A percentile compares a stretch with the other conserved stretches of the same genome.
These are phyloP conservation scores for Syzygium malaccense DNA, from an alignment of 441 rosid genomes.

Conservation along the genomic window DNA sequence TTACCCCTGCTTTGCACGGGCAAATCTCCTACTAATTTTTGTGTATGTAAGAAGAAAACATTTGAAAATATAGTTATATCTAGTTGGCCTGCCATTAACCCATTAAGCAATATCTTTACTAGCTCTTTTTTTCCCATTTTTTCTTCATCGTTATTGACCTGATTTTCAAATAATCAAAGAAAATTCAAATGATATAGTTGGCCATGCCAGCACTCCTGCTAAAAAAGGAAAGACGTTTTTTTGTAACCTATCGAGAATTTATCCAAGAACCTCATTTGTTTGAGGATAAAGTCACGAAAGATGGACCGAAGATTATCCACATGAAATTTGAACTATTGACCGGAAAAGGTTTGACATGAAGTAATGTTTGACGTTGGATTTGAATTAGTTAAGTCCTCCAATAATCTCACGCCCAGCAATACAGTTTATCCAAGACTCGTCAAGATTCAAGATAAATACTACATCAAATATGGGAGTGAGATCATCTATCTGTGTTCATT, in stretches of 20 bases:
- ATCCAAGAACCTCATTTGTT: too few species aligned
- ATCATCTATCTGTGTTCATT: background rate
- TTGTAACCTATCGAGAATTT: too few species aligned
- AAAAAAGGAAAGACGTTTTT: background rate
- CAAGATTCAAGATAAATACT: background rate
- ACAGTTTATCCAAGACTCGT: background rate
- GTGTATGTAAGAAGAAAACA: too few species aligned
- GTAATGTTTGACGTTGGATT: background rate
- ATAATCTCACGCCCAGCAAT: background rate
- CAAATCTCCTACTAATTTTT: background rate
- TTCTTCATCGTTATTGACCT: background rate
- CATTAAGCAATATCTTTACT: background rate
- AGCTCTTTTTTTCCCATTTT: background rate
- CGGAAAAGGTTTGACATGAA: too few species aligned
- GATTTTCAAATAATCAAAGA: background rate
- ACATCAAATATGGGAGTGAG: background rate
- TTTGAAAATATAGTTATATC: too few species aligned
- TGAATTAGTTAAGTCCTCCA: background rate
- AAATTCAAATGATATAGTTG: too few species aligned
- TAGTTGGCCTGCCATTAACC: too few species aligned
- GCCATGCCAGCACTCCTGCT: background rate
- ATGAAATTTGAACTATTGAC: too few species aligned
- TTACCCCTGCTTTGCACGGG: background rate
- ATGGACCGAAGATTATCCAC: too few species aligned
- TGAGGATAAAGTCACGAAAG: too few species aligned